Percentiles rank a stretch among this genome's conserved stretches.
Conservation (phyloP, 306 rosid genomes). For the Lithocarpus polystachyus region DNA sequence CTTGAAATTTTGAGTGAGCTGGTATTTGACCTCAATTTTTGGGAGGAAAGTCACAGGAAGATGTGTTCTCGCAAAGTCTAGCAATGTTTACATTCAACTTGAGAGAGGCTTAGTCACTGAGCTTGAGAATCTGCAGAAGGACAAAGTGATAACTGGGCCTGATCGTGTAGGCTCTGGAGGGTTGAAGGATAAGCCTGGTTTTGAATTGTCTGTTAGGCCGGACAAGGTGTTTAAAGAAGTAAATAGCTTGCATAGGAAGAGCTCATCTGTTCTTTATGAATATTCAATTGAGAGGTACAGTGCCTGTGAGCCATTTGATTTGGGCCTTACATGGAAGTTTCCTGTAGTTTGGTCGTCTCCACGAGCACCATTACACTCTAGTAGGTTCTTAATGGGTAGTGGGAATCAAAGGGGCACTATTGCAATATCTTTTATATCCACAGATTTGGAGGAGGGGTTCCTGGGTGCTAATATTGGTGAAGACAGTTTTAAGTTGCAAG, state of each 20-base stretch:
- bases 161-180: slow-evolving; percentile 36
- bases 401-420: slow-evolving; percentile 96
- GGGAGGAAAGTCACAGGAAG: slow-evolving; percentile 69
- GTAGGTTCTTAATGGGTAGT: slow-evolving; percentile 85
- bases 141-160: slow-evolving; percentile 23
- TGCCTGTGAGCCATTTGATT: slow-evolving; percentile 60
- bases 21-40: slow-evolving; percentile 85
- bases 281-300: slow-evolving; percentile 52
- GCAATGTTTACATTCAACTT: slow-evolving; percentile 73
- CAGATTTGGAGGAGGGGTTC: slow-evolving; percentile 42
- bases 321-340: slow-evolving; percentile 72
- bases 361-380: slow-evolving; percentile 75
- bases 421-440: slow-evolving; percentile 77
- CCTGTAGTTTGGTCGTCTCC: slow-evolving; percentile 76
- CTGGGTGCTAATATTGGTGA: slow-evolving; percentile 27
- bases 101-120: slow-evolving; percentile 56
- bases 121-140: slow-evolving; percentile 52
- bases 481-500: slow-evolving; percentile 66
- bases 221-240: slow-evolving; percentile 54
- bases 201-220: slow-evolving; percentile 73
- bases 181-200: slow-evolving; percentile 41
- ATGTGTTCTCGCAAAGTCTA: slow-evolving; percentile 76
- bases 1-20: too few species aligned
- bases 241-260: slow-evolving; percentile 26
- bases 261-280: slow-evolving; percentile 55